Conservation (phyloP, 1,284 basidiomycete genomes). For the Trametes pubescens region DNA sequence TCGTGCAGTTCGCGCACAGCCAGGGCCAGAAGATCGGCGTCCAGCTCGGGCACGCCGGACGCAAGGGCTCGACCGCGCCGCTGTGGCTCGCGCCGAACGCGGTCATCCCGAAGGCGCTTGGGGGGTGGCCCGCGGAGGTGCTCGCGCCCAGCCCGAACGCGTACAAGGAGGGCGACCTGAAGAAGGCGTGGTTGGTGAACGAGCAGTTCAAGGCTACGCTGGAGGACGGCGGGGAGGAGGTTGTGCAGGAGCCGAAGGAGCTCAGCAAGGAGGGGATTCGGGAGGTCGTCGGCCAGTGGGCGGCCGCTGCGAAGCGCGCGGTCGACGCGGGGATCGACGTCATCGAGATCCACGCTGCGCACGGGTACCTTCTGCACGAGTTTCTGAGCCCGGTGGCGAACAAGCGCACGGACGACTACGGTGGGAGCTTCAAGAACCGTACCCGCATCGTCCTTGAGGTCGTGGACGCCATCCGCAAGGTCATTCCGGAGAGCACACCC, state of each 20-base stretch:
- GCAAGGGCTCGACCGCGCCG: slow-evolving; percentile 72
- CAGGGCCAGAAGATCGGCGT: slow-evolving; percentile 73
- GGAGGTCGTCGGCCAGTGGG: slow-evolving; percentile 66
- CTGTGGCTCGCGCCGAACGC: slow-evolving; percentile 55
- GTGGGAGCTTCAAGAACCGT: slow-evolving; percentile 63
- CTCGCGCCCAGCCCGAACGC: slow-evolving; percentile 62
- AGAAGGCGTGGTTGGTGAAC: too few species aligned
- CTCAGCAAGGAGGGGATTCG: slow-evolving; percentile 63
- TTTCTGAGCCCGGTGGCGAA: slow-evolving; percentile 63
- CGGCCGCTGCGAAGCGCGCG: slow-evolving; percentile 60
- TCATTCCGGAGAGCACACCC: slow-evolving; percentile 67
- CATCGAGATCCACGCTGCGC: slow-evolving; percentile 50
- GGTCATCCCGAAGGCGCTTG: slow-evolving; percentile 70
- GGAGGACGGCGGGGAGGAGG: too few species aligned
- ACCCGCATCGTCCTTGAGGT: slow-evolving; percentile 56
- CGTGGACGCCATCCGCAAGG: slow-evolving; percentile 53
- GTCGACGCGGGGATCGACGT: slow-evolving; percentile 56
- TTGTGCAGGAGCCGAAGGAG: too few species aligned
- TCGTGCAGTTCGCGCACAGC: slow-evolving; percentile 74
- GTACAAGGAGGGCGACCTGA: neutral
- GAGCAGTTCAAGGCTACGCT: too few species aligned
- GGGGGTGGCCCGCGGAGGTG: slow-evolving; percentile 55
- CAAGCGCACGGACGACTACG: slow-evolving; percentile 66
- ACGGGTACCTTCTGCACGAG: slow-evolving; percentile 52
- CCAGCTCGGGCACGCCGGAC: slow-evolving; percentile 81